These are phyloP conservation scores for Ophiostoma ulmi DNA, from an alignment of 2,329 filamentous ascomycete species.

Conservation along the genomic window DNA sequence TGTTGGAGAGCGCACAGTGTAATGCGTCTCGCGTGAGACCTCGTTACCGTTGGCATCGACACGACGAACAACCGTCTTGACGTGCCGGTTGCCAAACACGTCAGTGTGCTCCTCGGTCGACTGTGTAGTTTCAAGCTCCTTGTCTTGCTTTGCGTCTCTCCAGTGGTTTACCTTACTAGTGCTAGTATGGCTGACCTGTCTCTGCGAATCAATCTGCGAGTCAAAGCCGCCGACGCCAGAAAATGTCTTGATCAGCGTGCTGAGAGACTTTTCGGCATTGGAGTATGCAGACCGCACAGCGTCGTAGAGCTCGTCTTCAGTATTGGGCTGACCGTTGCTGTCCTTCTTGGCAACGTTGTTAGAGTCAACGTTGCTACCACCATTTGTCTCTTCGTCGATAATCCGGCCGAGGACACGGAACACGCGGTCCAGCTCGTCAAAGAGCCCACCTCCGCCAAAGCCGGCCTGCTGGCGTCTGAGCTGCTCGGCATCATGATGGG, in stretches of 20 bases:
- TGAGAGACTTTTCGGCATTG: constrained; percentile 39
- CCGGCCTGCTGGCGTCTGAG: background rate
- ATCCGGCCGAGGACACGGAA: constrained; percentile 27
- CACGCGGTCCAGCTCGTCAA: constrained; percentile 28
- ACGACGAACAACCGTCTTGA: constrained; percentile 39
- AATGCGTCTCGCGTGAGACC: constrained; percentile 36
- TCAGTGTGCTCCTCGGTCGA: constrained; percentile 42
- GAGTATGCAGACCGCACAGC: constrained; percentile 37
- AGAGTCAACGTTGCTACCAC: constrained; percentile 30
- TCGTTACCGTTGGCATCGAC: constrained; percentile 41
- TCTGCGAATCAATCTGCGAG: background rate
- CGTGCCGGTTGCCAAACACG: constrained; percentile 41
- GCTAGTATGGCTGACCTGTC: background rate
- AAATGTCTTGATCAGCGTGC: constrained; percentile 38
- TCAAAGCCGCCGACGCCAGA: constrained; percentile 25
- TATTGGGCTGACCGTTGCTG: constrained; percentile 29
- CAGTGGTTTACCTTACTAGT: background rate
- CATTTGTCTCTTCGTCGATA: constrained; percentile 25
- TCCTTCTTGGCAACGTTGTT: constrained; percentile 23
- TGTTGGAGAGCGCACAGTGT: constrained; percentile 25
- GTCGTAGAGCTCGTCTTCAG: constrained; percentile 42
- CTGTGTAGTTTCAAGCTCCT: constrained; percentile 33
- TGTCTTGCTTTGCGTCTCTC: constrained; percentile 6
- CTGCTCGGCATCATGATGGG: constrained; percentile 4
- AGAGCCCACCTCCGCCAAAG: constrained; percentile 22